Conservation (phyloP, 2,329 filamentous ascomycete species). For the Pseudogymnoascus sp. region DNA sequence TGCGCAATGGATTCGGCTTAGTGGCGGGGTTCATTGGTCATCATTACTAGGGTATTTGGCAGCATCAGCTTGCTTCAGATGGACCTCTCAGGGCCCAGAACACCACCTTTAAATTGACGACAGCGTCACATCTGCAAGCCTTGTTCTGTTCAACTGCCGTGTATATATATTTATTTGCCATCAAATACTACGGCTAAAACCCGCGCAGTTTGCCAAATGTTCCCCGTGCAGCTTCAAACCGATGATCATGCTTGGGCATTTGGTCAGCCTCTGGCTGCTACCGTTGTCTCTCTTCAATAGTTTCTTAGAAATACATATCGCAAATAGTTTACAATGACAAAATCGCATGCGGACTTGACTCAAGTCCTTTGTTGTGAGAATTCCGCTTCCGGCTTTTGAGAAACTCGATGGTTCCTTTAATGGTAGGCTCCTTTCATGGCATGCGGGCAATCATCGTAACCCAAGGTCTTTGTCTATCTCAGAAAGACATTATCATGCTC, state of each 20-base stretch:
- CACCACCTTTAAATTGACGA: slow-evolving; percentile 6
- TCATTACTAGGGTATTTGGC: neutral
- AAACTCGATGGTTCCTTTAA: neutral
- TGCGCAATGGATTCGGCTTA: neutral
- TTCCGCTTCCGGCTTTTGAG: neutral
- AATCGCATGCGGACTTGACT: neutral
- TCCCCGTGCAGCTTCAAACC: neutral
- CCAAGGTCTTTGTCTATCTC: neutral
- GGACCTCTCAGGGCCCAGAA: neutral
- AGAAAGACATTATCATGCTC: neutral
- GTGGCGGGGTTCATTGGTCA: slow-evolving; percentile 4
- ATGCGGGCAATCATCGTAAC: neutral
- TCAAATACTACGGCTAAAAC: neutral
- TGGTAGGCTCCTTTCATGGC: neutral
- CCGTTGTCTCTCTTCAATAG: neutral
- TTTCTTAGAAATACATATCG: neutral
- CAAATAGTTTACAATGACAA: neutral
- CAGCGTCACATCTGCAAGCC: neutral
- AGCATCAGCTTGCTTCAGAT: neutral
- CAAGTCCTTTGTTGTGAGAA: neutral
- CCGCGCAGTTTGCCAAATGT: neutral
- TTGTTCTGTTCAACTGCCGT: neutral
- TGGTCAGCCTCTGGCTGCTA: neutral
- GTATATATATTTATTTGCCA: neutral
- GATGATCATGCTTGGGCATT: neutral